Evolutionary conservation across 768 basidiomycete species (phyloP).

Genomic region (Leccinum fibrillosum): DNA sequence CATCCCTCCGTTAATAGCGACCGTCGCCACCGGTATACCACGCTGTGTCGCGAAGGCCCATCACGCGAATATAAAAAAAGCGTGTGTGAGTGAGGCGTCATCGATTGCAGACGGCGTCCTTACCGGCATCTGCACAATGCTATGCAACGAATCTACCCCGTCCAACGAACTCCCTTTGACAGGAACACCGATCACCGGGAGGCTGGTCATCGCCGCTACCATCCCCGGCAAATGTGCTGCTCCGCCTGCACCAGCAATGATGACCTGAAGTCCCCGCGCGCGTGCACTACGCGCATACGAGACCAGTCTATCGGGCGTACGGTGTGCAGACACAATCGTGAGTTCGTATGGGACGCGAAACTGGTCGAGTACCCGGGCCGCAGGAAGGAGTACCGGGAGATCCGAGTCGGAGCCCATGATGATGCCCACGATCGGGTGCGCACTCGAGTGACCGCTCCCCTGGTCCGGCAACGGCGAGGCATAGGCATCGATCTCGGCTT

Average conservation of each 20-base stretch:
- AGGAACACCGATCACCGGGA: slow-evolving; percentile 95
- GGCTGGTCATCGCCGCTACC: slow-evolving; percentile 90
- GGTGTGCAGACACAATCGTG: slow-evolving; percentile 94
- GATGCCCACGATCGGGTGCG: slow-evolving; percentile 79
- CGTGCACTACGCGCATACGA: slow-evolving; percentile 77
- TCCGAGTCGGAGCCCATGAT: slow-evolving; percentile 99
- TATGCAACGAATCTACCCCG: slow-evolving; percentile 95
- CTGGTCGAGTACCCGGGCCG: slow-evolving; percentile 77
- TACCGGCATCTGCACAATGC: slow-evolving; percentile 99
- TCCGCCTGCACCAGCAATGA: slow-evolving; percentile 97
- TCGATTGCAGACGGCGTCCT: slow-evolving; percentile 29
- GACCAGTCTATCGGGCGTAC: slow-evolving; percentile 85
- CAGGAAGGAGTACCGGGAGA: slow-evolving; percentile 88
- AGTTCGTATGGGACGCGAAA: slow-evolving; percentile 89
- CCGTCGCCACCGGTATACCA: slow-evolving; percentile 95
- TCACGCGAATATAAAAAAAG: not conserved
- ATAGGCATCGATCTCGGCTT: slow-evolving; percentile 51
- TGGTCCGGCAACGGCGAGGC: slow-evolving; percentile 44
- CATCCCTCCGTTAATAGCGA: slow-evolving; percentile 92
- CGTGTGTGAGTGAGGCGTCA: not conserved
- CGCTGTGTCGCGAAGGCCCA: slow-evolving; percentile 46
- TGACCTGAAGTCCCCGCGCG: slow-evolving; percentile 59
- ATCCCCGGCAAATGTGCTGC: slow-evolving; percentile 98
- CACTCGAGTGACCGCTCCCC: slow-evolving; percentile 54
- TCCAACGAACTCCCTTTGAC: slow-evolving; percentile 93